phyloP scores from a whole-genome alignment of 73 alveolate species.

The Diophrys appendiculata region DNA sequence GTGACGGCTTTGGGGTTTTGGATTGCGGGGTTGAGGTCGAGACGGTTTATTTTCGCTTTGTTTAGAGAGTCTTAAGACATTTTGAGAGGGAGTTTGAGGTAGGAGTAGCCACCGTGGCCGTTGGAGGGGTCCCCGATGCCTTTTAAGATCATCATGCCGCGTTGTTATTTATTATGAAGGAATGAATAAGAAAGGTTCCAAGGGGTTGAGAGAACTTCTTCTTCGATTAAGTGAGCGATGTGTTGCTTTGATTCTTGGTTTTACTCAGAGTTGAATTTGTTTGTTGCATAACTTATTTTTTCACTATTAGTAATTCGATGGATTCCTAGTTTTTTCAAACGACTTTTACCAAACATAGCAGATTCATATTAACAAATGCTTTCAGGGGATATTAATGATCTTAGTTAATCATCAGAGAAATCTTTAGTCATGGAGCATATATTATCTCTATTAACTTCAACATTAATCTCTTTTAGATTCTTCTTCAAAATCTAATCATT shows the following conservation, averaged over 20 bases:
- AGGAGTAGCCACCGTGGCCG: conserved; percentile 96
- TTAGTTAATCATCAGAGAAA: conserved; percentile 70
- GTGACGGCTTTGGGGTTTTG: conserved; percentile 84
- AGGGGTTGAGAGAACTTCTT: conserved; percentile 95
- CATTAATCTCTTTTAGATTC: conserved; percentile 81
- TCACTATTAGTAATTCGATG: conserved; percentile 85
- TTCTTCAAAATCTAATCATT: conserved; percentile 88
- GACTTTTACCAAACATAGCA: conserved; percentile 89
- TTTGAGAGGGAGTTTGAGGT: conserved; percentile 91
- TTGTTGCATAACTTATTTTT: conserved; percentile 89
- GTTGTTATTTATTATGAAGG: conserved; percentile 35
- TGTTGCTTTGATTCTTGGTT: conserved; percentile 58
- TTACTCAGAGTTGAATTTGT: conserved; percentile 82
- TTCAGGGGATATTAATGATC: conserved; percentile 84
- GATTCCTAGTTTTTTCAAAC: conserved; percentile 91
- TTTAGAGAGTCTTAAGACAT: conserved; percentile 43
- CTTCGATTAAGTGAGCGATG: conserved; percentile 91
- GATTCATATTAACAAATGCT: conserved; percentile 93
- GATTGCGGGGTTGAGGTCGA: conserved; percentile 33
- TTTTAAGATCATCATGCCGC: conserved; percentile 92
- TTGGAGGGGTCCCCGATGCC: conserved; percentile 98
- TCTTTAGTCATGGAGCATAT: conserved; percentile 67
- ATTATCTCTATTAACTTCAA: conserved; percentile 78
- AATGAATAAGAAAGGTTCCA: conserved; percentile 90
- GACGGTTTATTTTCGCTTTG: conserved; percentile 36